Evolutionary conservation across 257 asterid genomes (phyloP).

Genomic region (Asclepias syriaca): DNA sequence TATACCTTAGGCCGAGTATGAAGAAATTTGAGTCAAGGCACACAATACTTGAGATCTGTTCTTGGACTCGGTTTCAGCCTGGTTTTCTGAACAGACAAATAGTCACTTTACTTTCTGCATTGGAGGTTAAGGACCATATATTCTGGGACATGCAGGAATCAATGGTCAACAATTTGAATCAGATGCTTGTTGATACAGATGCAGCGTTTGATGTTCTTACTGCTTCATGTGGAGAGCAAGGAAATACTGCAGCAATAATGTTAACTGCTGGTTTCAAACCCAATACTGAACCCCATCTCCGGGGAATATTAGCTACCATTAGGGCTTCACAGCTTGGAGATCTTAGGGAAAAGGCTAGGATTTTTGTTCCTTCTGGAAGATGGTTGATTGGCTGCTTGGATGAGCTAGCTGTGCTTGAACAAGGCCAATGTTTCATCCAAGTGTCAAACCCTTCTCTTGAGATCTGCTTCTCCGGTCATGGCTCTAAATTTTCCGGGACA

Average conservation of each 20-base stretch:
- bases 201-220: constrained; percentile 72
- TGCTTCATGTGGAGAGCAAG: constrained; percentile 70
- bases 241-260: constrained; percentile 77
- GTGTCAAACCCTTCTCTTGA: constrained; percentile 67
- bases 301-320: constrained; percentile 81
- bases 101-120: constrained; percentile 72
- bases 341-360: constrained; percentile 73
- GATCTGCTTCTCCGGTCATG: constrained; percentile 66
- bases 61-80: constrained; percentile 87
- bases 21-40: constrained; percentile 67
- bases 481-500: constrained; percentile 46
- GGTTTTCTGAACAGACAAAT: constrained; percentile 91
- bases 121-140: constrained; percentile 49
- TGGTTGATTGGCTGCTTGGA: constrained; percentile 98
- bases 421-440: constrained; percentile 86
- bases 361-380: constrained; percentile 73
- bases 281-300: constrained; percentile 68
- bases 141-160: constrained; percentile 80
- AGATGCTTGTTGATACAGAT: constrained; percentile 59
- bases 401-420: constrained; percentile 68
- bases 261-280: constrained; percentile 85
- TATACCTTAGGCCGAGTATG: constrained; percentile 72
- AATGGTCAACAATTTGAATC: constrained; percentile 58
- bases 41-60: constrained; percentile 77
- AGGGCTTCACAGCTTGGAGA: constrained; percentile 86